Base-by-base conservation (phyloP, 2,329 filamentous ascomycete genomes). In the Acrodontium crateriforme region DNA sequence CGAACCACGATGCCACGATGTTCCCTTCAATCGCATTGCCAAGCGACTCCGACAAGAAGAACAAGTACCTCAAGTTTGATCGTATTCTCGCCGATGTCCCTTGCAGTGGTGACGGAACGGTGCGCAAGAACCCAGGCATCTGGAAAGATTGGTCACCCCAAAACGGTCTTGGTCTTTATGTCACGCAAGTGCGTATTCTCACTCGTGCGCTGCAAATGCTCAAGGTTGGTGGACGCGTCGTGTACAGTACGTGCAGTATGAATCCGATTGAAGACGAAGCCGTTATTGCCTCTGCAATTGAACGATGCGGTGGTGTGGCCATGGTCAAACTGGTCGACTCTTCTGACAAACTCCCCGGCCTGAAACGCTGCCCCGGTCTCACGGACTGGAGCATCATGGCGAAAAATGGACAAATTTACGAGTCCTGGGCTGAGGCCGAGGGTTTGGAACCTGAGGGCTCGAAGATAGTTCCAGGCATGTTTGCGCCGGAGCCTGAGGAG, bases 241-340 rank as follows among this genome's bases (percentile, higher is more conserved):
- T 98, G 28, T 98, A 95, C 61, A 95, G 87, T 3, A 98, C 89
- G 12, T 98, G 89, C 67, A 94, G 84, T 55, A 83, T 98, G 80
- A 98, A 98, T 58, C 89, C 89, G 0, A 74, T 95, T 16, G 89
- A 98, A 62, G 93, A 98, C 48, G 89, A 98, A 58, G 78, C 89
- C 5, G 84, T 95, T 10, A 65, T 98, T 35, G 74, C 81, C 1
- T 77, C 78, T 15, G 89, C 89, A 8, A 85, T 98, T 43, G 78
- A 84, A 44, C 71, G 85, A 31, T 95, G 85, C 47, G 89, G 89
- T 37, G 89, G 89, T 3, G 58, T 71, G 3, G 65, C 69, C 9
- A 89, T 85, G 49, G 78, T 98, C 27, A 70, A 78, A 39, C 75
- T 98, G 24, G 55, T 95, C 31, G 83, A 94, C 54, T 89, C 79